A percentile compares a stretch with the other conserved stretches of the same genome.
These are phyloP conservation scores for Fusarium coffeatum DNA, from an alignment of 2,329 filamentous ascomycete species.

Conservation along the genomic window DNA sequence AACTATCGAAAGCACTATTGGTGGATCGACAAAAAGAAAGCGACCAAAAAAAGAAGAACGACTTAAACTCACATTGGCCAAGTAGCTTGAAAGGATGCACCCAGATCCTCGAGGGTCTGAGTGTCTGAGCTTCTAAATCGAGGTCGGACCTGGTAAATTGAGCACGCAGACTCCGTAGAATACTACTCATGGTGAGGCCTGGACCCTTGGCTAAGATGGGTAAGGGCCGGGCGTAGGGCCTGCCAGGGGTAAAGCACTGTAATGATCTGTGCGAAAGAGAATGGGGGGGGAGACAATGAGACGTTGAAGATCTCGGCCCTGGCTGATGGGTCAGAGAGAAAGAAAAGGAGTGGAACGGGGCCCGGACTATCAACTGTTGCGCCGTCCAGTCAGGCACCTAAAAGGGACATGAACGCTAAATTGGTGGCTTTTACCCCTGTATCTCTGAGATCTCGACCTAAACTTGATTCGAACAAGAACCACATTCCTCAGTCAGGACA, in stretches of 20 bases:
- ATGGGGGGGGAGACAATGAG: background rate
- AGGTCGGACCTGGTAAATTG: conserved; percentile 22
- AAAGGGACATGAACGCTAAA: background rate
- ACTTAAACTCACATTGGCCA: conserved; percentile 10
- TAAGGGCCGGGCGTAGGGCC: conserved; percentile 2
- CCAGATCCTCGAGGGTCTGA: conserved; percentile 8
- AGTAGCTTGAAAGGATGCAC: conserved; percentile 19
- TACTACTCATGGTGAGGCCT: conserved; percentile 5
- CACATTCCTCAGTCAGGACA: background rate
- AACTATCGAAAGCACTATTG: conserved; percentile 20
- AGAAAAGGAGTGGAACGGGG: conserved; percentile 10
- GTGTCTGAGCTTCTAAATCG: conserved; percentile 29
- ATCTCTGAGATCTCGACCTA: background rate
- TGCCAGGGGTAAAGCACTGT: background rate
- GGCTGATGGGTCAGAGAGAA: conserved; percentile 4
- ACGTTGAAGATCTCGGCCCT: conserved; percentile 14
- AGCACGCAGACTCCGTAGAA: conserved; percentile 12
- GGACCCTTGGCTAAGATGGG: conserved; percentile 3
- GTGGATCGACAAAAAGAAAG: background rate
- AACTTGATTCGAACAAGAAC: background rate
- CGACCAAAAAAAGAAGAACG: background rate
- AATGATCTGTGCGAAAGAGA: background rate
- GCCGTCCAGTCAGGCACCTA: background rate
- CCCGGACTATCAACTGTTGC: conserved; percentile 17
- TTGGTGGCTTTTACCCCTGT: background rate